Conservation (phyloP, 768 basidiomycete genomes). For the Tricholoma furcatifolium region DNA sequence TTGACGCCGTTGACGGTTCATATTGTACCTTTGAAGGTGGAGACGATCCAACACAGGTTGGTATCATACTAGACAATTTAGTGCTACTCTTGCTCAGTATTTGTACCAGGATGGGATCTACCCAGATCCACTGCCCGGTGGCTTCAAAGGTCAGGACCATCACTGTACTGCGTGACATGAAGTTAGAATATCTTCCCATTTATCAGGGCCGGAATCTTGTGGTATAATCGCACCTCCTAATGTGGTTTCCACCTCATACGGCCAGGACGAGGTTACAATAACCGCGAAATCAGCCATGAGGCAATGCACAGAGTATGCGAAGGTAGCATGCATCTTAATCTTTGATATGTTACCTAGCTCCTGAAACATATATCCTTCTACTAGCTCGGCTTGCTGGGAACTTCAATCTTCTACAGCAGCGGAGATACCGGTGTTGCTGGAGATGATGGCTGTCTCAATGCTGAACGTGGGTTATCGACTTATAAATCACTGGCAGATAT, state of each 20-base stretch:
- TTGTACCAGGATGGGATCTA: constrained; percentile 29
- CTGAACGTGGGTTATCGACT: constrained; percentile 32
- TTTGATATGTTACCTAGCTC: background rate
- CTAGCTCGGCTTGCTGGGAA: constrained; percentile 58
- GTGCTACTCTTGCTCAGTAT: background rate
- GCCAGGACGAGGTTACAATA: constrained; percentile 41
- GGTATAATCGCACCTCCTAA: constrained; percentile 40
- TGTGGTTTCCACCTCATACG: constrained; percentile 42
- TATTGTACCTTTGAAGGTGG: constrained; percentile 49
- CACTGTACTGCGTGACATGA: background rate
- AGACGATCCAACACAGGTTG: constrained; percentile 34
- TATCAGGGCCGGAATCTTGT: constrained; percentile 33
- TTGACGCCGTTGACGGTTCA: constrained; percentile 44
- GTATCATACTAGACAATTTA: background rate
- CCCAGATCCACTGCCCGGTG: constrained; percentile 14
- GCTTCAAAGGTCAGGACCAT: constrained; percentile 11
- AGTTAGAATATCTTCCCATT: background rate
- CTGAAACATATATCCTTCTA: background rate
- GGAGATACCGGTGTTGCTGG: constrained; percentile 41
- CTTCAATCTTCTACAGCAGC: constrained; percentile 55
- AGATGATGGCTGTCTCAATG: constrained; percentile 29
- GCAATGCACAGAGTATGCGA: constrained; percentile 50
- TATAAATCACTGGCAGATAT: background rate
- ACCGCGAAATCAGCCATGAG: constrained; percentile 37
- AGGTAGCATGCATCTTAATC: constrained; percentile 16